phyloP scores from a whole-genome alignment of 306 rosid genomes.

The Vachellia pachyceras region DNA sequence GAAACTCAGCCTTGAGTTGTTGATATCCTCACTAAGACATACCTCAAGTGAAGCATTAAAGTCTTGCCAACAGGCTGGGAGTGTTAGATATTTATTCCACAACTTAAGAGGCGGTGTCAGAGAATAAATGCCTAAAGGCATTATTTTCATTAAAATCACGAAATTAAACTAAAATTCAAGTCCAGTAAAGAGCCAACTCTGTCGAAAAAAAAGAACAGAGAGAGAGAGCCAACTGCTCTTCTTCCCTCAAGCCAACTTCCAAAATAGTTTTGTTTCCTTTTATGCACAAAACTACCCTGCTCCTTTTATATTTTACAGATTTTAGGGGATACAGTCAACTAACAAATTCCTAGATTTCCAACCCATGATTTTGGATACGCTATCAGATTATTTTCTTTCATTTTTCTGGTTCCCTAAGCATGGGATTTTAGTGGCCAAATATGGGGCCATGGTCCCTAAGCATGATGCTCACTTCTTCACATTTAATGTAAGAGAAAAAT shows the following conservation, averaged over 20 bases:
- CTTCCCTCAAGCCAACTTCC: not conserved
- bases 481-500: not conserved
- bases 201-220: too few relatives aligned
- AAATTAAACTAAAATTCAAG: not conserved
- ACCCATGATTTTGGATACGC: not conserved
- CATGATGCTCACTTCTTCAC: not conserved
- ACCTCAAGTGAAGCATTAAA: not conserved
- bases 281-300: not conserved
- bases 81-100: not conserved
- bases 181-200: not conserved
- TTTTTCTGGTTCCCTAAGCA: not conserved
- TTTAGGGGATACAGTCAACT: not conserved
- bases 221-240: not conserved
- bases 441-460: not conserved
- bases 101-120: not conserved
- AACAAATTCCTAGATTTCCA: not conserved
- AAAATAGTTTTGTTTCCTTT: not conserved
- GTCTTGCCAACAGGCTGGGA: not conserved
- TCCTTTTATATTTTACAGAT: not conserved
- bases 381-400: not conserved
- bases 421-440: not conserved
- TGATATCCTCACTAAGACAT: not conserved
- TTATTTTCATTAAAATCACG: not conserved
- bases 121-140: not conserved
- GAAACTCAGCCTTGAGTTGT: not conserved